These are phyloP conservation scores for Phaeotremella skinneri DNA, from an alignment of 768 basidiomycete species.

Conservation along the genomic window DNA sequence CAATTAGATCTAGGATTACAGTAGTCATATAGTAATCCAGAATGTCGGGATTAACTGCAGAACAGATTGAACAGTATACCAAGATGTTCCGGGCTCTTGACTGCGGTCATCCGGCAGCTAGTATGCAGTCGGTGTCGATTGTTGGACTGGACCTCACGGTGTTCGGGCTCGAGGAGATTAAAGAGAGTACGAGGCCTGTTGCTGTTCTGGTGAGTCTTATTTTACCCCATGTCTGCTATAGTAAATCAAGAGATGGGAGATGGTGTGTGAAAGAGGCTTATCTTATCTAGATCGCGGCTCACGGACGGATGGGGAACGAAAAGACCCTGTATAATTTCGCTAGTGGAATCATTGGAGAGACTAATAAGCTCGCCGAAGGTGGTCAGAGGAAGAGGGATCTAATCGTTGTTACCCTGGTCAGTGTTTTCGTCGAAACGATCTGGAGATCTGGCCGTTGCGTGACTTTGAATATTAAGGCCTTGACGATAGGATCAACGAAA, in stretches of 20 bases:
- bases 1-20: too few species aligned
- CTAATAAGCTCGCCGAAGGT: constrained; percentile 21
- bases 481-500: constrained; percentile 59
- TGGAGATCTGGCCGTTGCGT: not conserved
- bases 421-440: constrained; percentile 21
- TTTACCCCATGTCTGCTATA: not conserved
- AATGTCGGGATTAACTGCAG: too few species aligned
- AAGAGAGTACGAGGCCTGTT: constrained; percentile 26
- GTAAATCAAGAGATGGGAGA: not conserved
- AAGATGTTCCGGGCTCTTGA: constrained; percentile 15
- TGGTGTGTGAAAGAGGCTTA: not conserved
- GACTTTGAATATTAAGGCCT: too few species aligned
- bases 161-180: constrained; percentile 44
- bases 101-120: constrained; percentile 14
- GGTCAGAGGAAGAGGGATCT: constrained; percentile 50
- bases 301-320: constrained; percentile 55
- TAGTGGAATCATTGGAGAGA: constrained; percentile 49
- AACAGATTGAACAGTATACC: constrained; percentile 26
- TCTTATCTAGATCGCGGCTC: constrained; percentile 54
- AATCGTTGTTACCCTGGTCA: constrained; percentile 57
- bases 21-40: too few species aligned
- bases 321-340: constrained; percentile 51
- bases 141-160: constrained; percentile 37
- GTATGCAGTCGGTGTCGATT: constrained; percentile 23
- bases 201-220: constrained; percentile 32